A percentile compares a stretch with the other conserved stretches of the same genome.
Evolutionary conservation across 2,329 filamentous ascomycete genomes (phyloP).

Genomic region (Amauroascus niger): DNA sequence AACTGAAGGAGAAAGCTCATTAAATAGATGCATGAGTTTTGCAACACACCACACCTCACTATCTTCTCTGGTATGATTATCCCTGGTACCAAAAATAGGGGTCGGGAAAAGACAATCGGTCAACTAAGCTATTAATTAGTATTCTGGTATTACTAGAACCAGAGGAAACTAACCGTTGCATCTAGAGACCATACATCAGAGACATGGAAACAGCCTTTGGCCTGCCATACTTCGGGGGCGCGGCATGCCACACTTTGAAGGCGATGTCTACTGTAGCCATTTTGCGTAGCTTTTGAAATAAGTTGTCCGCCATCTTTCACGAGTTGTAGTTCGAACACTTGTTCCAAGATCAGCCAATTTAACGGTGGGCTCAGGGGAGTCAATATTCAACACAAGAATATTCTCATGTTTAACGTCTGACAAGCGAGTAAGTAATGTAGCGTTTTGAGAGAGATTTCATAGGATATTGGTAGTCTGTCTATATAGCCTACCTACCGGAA

Average conservation of each 20-base stretch:
- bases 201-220: conserved; percentile 10
- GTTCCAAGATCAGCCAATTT: conserved; percentile 13
- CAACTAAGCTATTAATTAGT: conserved; percentile 6
- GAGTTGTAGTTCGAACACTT: no score
- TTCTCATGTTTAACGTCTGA: conserved; percentile 14
- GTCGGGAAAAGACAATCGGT: conserved; percentile 8
- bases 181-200: conserved; percentile 15
- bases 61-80: not conserved
- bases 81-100: conserved; percentile 10
- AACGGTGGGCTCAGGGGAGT: conserved; percentile 7
- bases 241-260: conserved; percentile 6
- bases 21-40: conserved; percentile 12
- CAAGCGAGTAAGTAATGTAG: not conserved
- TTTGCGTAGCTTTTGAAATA: no score
- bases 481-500: conserved; percentile 8
- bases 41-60: conserved; percentile 6
- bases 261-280: no score
- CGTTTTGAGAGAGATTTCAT: no score
- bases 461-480: conserved; percentile 1
- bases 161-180: conserved; percentile 5
- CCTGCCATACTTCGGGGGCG: conserved; percentile 13
- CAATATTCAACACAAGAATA: conserved; percentile 14
- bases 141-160: not conserved
- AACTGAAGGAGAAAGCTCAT: not conserved
- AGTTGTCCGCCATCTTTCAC: no score